Base-by-base conservation (phyloP, 1,284 basidiomycete species). In the Amylostereum areolatum region DNA sequence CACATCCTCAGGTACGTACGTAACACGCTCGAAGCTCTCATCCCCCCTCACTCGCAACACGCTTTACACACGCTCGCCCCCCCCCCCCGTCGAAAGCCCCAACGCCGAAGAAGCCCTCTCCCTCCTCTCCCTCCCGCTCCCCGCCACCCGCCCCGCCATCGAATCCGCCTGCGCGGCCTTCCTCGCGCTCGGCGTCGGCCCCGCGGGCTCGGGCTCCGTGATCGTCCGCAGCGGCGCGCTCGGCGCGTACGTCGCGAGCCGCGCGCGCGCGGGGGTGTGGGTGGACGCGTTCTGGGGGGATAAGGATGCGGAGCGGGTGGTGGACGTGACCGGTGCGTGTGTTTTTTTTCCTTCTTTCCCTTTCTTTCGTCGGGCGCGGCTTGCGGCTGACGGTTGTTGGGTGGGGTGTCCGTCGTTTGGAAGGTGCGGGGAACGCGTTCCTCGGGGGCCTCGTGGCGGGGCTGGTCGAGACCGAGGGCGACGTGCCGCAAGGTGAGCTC, bases 341-440 rank as follows among this genome's bases (percentile, higher is more conserved):
- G n/a, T n/a, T n/a, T n/a, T n/a, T 18, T 18, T 18, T 18, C 18
- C 18, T 18, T 18, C 46, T 43, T 48, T 34, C 45, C 45, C 42
- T 25, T 49, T 29, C 43, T 43, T 36, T 47, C 24, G 43, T 24
- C 46, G 27, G 10, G 18, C 6, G 39, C 35, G 45, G 9, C 34
- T 18, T 47, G 28, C 31, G 35, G 33, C 45, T 29, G 11, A 9
- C 46, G 30, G 34, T 45, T 54, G 29, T 55, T 28, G 31, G 42
- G 39, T 10, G 25, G 18, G 27, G 11, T 31, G 25, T 36, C 31
- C 25, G 39, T 12, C 25, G 30, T 41, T 12, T 47, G 48, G 4
- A 49, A 89, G 89, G 90, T 40, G 92, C 90, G 4, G 92, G 92
- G 8, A 96, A 96, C 66, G 80, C 81, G 46, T 96, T 94, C 64